Conservation (phyloP, 164 flowering plant genomes). For the Magnolia kwangsiensis region DNA sequence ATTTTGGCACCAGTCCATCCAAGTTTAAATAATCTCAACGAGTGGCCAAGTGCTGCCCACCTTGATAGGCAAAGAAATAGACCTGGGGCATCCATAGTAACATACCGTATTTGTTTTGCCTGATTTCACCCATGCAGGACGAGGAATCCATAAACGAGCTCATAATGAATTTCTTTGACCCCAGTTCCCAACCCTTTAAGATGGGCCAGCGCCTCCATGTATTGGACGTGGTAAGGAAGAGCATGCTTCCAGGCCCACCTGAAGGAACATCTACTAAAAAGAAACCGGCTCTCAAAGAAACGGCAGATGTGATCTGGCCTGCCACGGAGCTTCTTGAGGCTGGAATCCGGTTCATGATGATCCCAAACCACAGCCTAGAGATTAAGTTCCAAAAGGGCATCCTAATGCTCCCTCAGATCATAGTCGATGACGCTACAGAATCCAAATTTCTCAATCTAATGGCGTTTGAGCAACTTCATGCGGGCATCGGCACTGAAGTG, state of each 20-base stretch:
- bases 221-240: constrained; percentile 37
- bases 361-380: constrained; percentile 37
- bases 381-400: constrained; percentile 38
- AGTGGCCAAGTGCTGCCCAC: too few relatives aligned
- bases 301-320: constrained; percentile 25
- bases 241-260: constrained; percentile 16
- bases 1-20: too few relatives aligned
- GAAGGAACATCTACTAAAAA: too few relatives aligned
- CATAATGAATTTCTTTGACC: constrained; percentile 27
- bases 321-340: constrained; percentile 52
- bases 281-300: too few relatives aligned
- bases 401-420: constrained; percentile 36
- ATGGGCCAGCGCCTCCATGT: constrained; percentile 40
- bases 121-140: neutral
- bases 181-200: neutral
- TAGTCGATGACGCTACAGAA: constrained; percentile 49
- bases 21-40: too few relatives aligned
- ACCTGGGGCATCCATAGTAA: too few relatives aligned
- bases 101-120: neutral
- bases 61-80: too few relatives aligned
- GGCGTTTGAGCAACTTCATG: constrained; percentile 52
- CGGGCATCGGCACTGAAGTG: constrained; percentile 48
- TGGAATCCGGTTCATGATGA: constrained; percentile 42
- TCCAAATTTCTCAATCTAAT: constrained; percentile 50
- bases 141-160: constrained; percentile 20